Evolutionary conservation across 345 rosid species (phyloP), one percentile per base, ranked within the genome.

Genomic region (Lumnitzera littorea): DNA sequence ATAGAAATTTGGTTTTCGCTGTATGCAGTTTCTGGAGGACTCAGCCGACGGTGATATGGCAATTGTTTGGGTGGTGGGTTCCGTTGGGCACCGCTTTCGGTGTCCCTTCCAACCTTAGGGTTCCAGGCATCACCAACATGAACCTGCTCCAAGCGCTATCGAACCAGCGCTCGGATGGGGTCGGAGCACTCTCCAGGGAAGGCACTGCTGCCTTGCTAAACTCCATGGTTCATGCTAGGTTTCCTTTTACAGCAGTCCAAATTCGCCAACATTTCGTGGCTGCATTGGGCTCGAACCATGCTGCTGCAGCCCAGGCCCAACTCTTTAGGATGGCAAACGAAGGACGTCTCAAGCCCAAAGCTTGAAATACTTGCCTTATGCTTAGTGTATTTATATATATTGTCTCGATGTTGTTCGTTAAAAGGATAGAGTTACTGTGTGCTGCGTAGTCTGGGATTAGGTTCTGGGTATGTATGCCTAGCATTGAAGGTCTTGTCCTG

Each of bases 141-240:
- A 89, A 69, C 84, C 60, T 91, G 53, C 84, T 71, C 20, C 86
- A 91, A 62, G 96, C 96, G 12, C 92, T 91, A 51, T 79, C 94
- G 46, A 85, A 89, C 76, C 72, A 78, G 4, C 82, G 86, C 2
- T 62, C 60, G 1, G 95, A 91, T 66, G 82, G 91, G 23, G 62
- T 80, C 36, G 96, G 98, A 0, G 60, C 72, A 3, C 96, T 91
- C 57, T 91, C 80, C 74, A 73, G 98, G 56, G 91, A 91, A 83
- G 98, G 92, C 7, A 80, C 98, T 25, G 96, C 98, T 11, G 69
- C 98, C n/a, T 78, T 85, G 72, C 80, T 91, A 52, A 89, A 91
- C 78, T 91, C 98, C 56, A 67, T 91, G 85, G 89, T 73, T 0
- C 79, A 65, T 75, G 41, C 68, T 56, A 80, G 58, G 75, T 91